These are phyloP conservation scores for Lycium ferocissimum DNA, from an alignment of 257 asterid genomes.

Conservation along the genomic window DNA sequence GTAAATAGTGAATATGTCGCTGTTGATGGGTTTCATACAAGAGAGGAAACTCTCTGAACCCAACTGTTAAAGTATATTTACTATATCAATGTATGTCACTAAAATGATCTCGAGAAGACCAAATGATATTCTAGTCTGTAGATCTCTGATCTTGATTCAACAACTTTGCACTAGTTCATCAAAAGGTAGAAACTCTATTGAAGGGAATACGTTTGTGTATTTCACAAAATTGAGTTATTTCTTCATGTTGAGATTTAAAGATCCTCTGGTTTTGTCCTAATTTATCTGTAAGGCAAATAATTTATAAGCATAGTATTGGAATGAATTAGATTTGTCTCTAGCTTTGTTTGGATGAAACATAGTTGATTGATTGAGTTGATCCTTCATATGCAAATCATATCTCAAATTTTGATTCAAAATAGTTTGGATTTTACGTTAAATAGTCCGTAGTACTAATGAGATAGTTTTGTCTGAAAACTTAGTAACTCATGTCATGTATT, in stretches of 20 bases:
- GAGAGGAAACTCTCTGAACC: not conserved
- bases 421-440: not conserved
- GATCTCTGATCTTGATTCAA: not conserved
- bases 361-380: not conserved
- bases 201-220: not conserved
- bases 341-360: too few relatives aligned
- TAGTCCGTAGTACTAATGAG: not conserved
- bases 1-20: slow-evolving; percentile 14
- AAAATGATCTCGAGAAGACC: not conserved
- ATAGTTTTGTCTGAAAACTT: not conserved
- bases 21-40: not conserved
- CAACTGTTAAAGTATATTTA: slow-evolving; percentile 1
- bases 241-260: not conserved
- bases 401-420: not conserved
- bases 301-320: not conserved
- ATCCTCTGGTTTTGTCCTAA: not conserved
- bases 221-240: not conserved
- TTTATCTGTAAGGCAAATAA: not conserved
- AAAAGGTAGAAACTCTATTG: not conserved
- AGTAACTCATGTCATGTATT: too few relatives aligned
- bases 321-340: too few relatives aligned
- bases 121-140: not conserved
- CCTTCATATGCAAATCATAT: not conserved
- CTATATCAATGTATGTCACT: not conserved
- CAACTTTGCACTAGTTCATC: too few relatives aligned